A percentile compares a stretch with the other conserved stretches of the same genome.
phyloP scores from a whole-genome alignment of 139 green algal species.

The Chara braunii region DNA sequence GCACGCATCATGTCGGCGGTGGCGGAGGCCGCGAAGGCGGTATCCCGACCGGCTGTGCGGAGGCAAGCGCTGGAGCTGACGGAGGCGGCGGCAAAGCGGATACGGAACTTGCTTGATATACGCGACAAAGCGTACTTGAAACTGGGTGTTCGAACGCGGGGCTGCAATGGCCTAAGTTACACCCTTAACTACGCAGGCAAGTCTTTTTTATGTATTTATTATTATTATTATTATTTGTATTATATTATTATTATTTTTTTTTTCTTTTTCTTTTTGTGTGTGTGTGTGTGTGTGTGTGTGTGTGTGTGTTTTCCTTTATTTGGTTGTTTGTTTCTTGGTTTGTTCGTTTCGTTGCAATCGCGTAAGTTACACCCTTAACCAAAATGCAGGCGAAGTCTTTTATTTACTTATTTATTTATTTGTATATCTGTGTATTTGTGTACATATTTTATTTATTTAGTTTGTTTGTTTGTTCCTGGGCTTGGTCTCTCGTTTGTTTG shows the following conservation, averaged over 20 bases:
- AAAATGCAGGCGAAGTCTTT: too few relatives aligned
- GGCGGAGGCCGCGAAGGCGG: too few relatives aligned
- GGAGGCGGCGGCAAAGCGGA: slow-evolving; percentile 65
- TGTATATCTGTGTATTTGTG: slow-evolving; percentile 14
- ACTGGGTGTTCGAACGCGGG: slow-evolving; percentile 81
- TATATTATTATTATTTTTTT: slow-evolving; percentile 1
- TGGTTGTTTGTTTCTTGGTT: slow-evolving; percentile 10
- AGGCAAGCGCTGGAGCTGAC: slow-evolving; percentile 79
- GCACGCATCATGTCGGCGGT: too few relatives aligned
- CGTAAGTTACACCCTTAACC: too few relatives aligned
- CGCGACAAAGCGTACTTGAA: slow-evolving; percentile 84
- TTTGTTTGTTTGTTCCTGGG: too few relatives aligned
- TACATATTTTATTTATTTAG: slow-evolving; percentile 5
- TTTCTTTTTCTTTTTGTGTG: slow-evolving; percentile 5
- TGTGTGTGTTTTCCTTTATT: slow-evolving; percentile 6
- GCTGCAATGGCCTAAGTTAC: slow-evolving; percentile 94
- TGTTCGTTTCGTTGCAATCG: too few relatives aligned
- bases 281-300: slow-evolving; percentile 1
- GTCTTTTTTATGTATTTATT: background rate
- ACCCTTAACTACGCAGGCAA: slow-evolving; percentile 87
- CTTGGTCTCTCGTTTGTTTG: too few relatives aligned
- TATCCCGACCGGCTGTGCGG: too few relatives aligned
- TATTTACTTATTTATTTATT: slow-evolving; percentile 14
- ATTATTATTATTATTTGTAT: slow-evolving; percentile 24
- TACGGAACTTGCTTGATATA: slow-evolving; percentile 63